Percentiles rank a stretch among this genome's conserved stretches.
These are phyloP conservation scores for Globisporangium recalcitrans DNA, from an alignment of 352 stramenopile genomes.

Conservation along the genomic window DNA sequence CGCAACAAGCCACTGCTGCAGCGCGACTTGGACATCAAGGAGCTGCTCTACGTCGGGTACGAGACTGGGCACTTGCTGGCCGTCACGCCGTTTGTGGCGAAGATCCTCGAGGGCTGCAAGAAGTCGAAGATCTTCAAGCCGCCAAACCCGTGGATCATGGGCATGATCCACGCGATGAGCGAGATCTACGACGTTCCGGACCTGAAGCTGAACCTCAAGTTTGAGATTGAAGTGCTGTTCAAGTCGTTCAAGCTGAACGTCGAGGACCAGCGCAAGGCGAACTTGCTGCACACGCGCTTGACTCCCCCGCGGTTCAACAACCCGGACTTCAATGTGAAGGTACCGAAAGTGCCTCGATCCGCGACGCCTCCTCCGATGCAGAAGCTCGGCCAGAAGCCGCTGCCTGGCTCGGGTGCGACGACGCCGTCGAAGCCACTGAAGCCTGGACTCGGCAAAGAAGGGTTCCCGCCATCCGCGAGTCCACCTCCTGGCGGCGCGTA, in stretches of 20 bases:
- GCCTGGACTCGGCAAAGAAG: constrained; percentile 33
- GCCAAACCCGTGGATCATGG: constrained; percentile 99
- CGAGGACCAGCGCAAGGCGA: constrained; percentile 93
- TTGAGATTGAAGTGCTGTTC: constrained; percentile 99
- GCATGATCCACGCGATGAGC: constrained; percentile 96
- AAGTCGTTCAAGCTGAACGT: constrained; percentile 98
- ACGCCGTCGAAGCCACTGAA: constrained; percentile 59
- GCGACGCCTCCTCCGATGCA: constrained; percentile 52
- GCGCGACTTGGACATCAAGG: constrained; percentile 97
- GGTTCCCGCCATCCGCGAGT: constrained; percentile 50
- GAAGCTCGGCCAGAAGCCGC: constrained; percentile 25
- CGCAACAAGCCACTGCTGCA: constrained; percentile 97
- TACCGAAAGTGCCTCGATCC: constrained; percentile 46
- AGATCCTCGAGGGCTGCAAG: constrained; percentile 98
- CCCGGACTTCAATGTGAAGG: constrained; percentile 98
- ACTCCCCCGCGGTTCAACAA: constrained; percentile 93
- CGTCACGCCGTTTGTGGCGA: constrained; percentile 97
- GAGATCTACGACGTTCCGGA: constrained; percentile 98
- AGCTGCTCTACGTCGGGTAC: constrained; percentile 95
- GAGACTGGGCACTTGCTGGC: constrained; percentile 96
- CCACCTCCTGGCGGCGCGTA: constrained; percentile 33
- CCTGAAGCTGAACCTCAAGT: constrained; percentile 99
- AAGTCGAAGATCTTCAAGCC: constrained; percentile 97
- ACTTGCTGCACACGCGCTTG: constrained; percentile 87
- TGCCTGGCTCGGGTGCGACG: constrained; percentile 16